A percentile compares a stretch with the other conserved stretches of the same genome.
Conservation (phyloP, 2,329 filamentous ascomycete species). For the Nannizziopsis arthrosporioides region DNA sequence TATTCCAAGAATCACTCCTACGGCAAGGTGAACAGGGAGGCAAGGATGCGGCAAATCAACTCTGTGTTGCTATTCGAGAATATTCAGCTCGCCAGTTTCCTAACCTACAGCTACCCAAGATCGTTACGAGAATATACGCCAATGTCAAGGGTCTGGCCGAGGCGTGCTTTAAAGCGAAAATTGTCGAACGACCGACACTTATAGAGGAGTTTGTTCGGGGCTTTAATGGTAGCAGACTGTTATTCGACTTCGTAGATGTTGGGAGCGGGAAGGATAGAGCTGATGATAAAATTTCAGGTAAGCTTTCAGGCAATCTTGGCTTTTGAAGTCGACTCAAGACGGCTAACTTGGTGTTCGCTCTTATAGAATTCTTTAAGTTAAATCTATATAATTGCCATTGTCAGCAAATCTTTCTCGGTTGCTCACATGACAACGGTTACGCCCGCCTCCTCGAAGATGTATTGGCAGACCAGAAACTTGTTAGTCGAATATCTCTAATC, state of each 20-base stretch:
- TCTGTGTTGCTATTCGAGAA: constrained; percentile 35
- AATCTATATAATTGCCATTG: constrained; percentile 48
- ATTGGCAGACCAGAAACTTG: constrained; percentile 34
- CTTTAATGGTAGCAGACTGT: constrained; percentile 42
- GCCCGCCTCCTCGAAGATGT: constrained; percentile 42
- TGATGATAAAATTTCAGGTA: constrained; percentile 40
- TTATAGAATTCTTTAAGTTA: constrained; percentile 43
- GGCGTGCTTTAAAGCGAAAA: constrained; percentile 36
- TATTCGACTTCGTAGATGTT: constrained; percentile 42
- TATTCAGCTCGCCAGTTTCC: constrained; percentile 34
- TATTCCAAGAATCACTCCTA: constrained; percentile 43
- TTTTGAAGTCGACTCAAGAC: neutral
- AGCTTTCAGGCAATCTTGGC: constrained; percentile 13
- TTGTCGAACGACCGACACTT: constrained; percentile 31
- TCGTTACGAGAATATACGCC: constrained; percentile 44
- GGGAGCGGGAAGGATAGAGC: constrained; percentile 36
- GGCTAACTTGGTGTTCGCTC: neutral
- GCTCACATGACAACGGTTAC: constrained; percentile 47
- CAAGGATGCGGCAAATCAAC: constrained; percentile 40
- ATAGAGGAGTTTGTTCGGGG: constrained; percentile 45
- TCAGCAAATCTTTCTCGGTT: constrained; percentile 49
- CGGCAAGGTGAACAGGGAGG: constrained; percentile 43
- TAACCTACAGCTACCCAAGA: constrained; percentile 36
- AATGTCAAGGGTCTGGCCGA: constrained; percentile 43
- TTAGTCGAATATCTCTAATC: constrained; percentile 43